Conservation (phyloP, 2,329 filamentous ascomycete genomes). For the Lachnellula arida region DNA sequence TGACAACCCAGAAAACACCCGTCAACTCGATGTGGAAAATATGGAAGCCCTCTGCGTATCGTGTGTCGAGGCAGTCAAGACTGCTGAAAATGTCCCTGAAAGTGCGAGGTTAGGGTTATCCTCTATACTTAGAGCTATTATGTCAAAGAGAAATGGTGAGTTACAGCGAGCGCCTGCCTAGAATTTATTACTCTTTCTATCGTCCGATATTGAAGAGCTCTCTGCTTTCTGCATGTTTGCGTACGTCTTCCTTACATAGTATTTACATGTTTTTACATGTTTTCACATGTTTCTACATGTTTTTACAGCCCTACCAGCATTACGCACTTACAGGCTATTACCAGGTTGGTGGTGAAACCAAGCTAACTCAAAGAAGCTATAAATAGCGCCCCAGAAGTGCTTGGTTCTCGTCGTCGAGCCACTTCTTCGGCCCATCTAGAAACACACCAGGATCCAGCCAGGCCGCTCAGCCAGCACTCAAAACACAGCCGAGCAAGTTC, state of each 20-base stretch:
- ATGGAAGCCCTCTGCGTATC: conserved; percentile 65
- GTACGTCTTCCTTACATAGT: no score
- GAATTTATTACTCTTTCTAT: neutral
- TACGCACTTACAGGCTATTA: neutral
- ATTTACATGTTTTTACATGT: neutral
- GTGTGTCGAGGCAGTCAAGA: conserved; percentile 68
- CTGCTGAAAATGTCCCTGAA: conserved; percentile 65
- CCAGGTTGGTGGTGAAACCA: neutral
- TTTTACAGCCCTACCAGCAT: neutral
- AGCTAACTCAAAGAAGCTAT: conserved; percentile 12
- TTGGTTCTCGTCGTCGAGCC: conserved; percentile 50
- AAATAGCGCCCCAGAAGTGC: conserved; percentile 13
- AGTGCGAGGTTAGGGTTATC: conserved; percentile 72
- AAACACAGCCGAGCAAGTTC: conserved; percentile 69
- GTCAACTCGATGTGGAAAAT: conserved; percentile 65
- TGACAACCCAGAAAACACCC: conserved; percentile 66
- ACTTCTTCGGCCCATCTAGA: conserved; percentile 60
- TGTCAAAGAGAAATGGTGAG: conserved; percentile 65
- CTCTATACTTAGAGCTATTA: conserved; percentile 66
- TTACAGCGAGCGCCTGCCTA: conserved; percentile 29
- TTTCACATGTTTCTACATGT: neutral
- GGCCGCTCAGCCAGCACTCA: conserved; percentile 56
- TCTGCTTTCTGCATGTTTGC: no score
- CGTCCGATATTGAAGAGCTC: neutral
- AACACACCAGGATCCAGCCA: conserved; percentile 44